Evolutionary conservation across 345 rosid genomes (phyloP).

Genomic region (Sisymbrium irio): DNA sequence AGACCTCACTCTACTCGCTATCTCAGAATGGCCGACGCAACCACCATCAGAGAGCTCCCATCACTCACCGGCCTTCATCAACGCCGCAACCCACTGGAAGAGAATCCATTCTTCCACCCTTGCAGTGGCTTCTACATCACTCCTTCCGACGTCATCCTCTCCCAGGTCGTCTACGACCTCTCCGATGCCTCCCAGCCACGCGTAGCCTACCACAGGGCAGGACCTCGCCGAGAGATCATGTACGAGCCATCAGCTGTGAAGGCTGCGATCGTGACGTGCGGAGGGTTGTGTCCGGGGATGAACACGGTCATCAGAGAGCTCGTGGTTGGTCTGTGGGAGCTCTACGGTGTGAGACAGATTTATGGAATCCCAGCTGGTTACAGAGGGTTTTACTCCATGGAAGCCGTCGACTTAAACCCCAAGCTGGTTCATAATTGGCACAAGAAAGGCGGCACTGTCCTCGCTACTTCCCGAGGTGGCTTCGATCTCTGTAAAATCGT

Average conservation of each 20-base stretch:
- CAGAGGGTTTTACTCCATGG: conserved; percentile 75
- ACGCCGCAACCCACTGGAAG: conserved; percentile 54
- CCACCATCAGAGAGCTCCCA: conserved; percentile 34
- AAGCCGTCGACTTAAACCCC: conserved; percentile 50
- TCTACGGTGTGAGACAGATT: conserved; percentile 69
- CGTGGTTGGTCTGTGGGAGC: conserved; percentile 81
- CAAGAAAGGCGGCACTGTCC: conserved; percentile 78
- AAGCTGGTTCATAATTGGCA: conserved; percentile 72
- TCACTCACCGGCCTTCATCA: conserved; percentile 39
- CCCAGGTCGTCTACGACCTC: conserved; percentile 56
- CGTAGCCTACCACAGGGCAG: conserved; percentile 64
- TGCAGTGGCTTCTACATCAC: conserved; percentile 62
- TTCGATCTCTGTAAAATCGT: conserved; percentile 69
- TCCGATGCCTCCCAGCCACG: conserved; percentile 30
- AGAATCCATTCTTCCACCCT: conserved; percentile 57
- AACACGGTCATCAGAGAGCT: conserved; percentile 89
- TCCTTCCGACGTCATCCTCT: conserved; percentile 57
- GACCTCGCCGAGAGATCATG: conserved; percentile 57
- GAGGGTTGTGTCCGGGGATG: conserved; percentile 90
- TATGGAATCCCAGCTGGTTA: conserved; percentile 79
- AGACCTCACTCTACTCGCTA: neutral
- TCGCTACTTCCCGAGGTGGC: conserved; percentile 82
- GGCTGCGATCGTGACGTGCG: conserved; percentile 82
- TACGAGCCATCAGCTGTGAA: conserved; percentile 45
- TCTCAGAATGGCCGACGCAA: conserved; percentile 17